Evolutionary conservation across 164 flowering plant genomes (phyloP), one percentile per base, ranked within the genome.

Genomic region (Paratinospora sagittata): DNA sequence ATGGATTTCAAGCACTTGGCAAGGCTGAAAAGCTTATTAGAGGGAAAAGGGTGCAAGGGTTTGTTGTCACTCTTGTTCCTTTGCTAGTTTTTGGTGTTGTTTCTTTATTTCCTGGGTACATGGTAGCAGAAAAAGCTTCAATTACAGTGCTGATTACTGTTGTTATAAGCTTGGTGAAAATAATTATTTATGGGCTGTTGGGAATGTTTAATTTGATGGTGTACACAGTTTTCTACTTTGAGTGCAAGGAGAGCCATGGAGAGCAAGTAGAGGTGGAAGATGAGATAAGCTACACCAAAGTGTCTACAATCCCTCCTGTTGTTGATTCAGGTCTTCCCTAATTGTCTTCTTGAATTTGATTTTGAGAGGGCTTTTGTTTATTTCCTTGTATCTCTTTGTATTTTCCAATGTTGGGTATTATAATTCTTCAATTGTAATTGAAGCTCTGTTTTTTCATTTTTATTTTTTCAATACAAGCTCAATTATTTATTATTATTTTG

Each of bases 1-100:
- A 65, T 65, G 86, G 86, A 36, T 19, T 73, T 8, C 72, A 75
- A 30, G 83, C 86, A 73, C 34, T 82, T 12, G 74, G 76, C 34
- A 81, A 72, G 70, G 81, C 81, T 19, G 62, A 45, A 37, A 39
- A 17, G 67, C 78, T 84, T 8, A 36, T 80, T 0, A 75, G 73
- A 71, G 84, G 81, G 21, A 70, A 66, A 70, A 74, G 69, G 69
- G 12, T 62, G 1, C 63, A 71, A 2, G 83, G 83, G 23, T 71
- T 78, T 65, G 26, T 65, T 23, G 67, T 82, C 17, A 65, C 57
- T 27, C 37, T 81, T 71, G 17, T 77, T 17, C 43, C 71, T 16
- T 14, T 12, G 5, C 9, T 71, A 11, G 47, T 72, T 7, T 5
- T 14, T 47, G 19, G 13, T 3, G 19, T 65, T 12, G 60, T 55